Evolutionary conservation across 148 eudicot genomes (phyloP), one percentile per base, ranked within the genome.

Genomic region (Amaranthus cruentus): DNA sequence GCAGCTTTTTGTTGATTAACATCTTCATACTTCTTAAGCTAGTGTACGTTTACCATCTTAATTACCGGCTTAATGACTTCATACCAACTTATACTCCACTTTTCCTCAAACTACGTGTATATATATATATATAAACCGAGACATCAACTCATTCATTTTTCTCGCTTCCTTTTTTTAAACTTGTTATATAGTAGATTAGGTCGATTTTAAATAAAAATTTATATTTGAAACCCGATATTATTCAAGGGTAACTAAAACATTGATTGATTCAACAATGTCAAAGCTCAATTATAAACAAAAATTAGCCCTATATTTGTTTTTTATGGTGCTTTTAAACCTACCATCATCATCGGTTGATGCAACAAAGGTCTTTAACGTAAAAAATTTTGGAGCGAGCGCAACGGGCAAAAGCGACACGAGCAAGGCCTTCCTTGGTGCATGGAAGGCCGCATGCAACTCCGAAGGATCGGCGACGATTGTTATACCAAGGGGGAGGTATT

Each of bases 401-500:
- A 78, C 79, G 12, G 96, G 96, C 7, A 62, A 46, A 11, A 73
- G 74, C 0, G 90, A 90, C 62, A 75, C 92, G 11, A 80, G 82
- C 12, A 57, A 78, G 6, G 68, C 86, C 58, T 83, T 87, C 66
- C 72, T 77, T 5, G 70, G 66, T 38, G 89, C 89, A 55, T 89
- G 94, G 94, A 73, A 62, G 0, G 69, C 79, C 2, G 89, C 94
- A 1, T 89, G 94, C 51, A 78, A 67, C 54, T 28, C 85, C 3
- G 46, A 54, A 0, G 57, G 63, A 0, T 74, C 80, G 1, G 70
- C 88, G 10, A 73, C 74, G 13, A 83, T 89, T 44, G 69, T 78
- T 8, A 82, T 87, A 51, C 94, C 94, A 2, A 75, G 67, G 13
- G 91, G 94, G 13, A 79, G 82, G 69, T 89, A 70, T 70, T 80